These are phyloP conservation scores for Penicillium sp. DNA, from an alignment of 2,329 filamentous ascomycete genomes.

Conservation along the genomic window DNA sequence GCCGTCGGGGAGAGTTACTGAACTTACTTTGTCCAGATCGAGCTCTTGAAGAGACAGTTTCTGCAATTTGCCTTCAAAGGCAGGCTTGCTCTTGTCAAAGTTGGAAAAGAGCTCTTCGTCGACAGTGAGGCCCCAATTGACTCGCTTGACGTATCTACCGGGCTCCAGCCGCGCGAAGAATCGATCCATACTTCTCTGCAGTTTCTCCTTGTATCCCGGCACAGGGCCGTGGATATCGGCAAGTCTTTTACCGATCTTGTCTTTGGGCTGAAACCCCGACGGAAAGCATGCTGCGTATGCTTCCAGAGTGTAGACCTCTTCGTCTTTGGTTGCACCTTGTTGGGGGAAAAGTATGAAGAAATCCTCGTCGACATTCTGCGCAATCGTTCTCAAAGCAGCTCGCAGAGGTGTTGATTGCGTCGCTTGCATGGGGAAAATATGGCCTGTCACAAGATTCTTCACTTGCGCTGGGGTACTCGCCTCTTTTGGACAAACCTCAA, in stretches of 20 bases:
- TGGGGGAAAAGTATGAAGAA: conserved; percentile 47
- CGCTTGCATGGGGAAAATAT: neutral
- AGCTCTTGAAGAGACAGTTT: conserved; percentile 27
- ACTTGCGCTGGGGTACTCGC: neutral
- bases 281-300: conserved; percentile 55
- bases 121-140: conserved; percentile 46
- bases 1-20: neutral
- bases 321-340: conserved; percentile 23
- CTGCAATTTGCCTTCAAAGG: neutral
- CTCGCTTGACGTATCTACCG: conserved; percentile 50
- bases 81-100: conserved; percentile 18
- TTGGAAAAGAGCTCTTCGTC: conserved; percentile 37
- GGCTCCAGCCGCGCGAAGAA: conserved; percentile 52
- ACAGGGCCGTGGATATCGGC: conserved; percentile 54
- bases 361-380: conserved; percentile 53
- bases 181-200: conserved; percentile 56
- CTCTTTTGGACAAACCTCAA: conserved; percentile 26
- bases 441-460: neutral
- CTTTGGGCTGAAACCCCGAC: conserved; percentile 51
- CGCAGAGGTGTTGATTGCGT: neutral
- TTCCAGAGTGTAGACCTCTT: conserved; percentile 46
- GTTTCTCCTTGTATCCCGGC: conserved; percentile 51
- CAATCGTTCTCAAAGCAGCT: neutral
- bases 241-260: conserved; percentile 50
- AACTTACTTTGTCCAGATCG: conserved; percentile 41